Evolutionary conservation across 179 eudicot species (phyloP), one percentile per base, ranked within the genome.

Genomic region (Patellifolia procumbens): DNA sequence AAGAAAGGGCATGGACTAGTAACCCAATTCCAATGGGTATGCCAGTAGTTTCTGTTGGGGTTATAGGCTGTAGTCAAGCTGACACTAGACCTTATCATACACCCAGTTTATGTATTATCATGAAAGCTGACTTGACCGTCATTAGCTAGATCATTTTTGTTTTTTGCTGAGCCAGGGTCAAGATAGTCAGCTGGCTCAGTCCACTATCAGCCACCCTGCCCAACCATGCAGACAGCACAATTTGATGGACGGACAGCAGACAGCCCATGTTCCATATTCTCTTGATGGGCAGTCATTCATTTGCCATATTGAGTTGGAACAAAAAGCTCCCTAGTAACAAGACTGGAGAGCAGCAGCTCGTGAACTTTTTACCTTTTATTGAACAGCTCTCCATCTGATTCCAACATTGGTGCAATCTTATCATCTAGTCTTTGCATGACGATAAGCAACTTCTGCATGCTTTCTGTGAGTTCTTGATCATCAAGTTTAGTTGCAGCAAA

Each of bases 341-440:
- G 17, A 29, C 29, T 32, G 43, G 45, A 45, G 29, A 31, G 37
- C 52, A 73, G 11, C 76, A 64, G 53, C 72, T 49, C 24, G 49
- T 68, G 19, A 65, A 22, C 9, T 69, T 43, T 80, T 81, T 76
- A 92, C 98, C 96, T 89, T 88, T 61, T 82, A 77, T 89, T 94
- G 80, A 94, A 94, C 83, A 79, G 88, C 76, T 92, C 96, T 77
- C 98, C 98, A 70, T 94, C 98, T 35, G 87, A 73, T 77, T 94
- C 98, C 89, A 94, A 68, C 98, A 94, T 80, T 10, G 98, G 98
- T 70, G 83, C 96, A 82, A 92, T 92, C 79, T 92, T 88, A 48
- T 89, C 76, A 78, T 94, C 98, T 37, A 94, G 83, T 75, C 90
- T 85, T 81, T 94, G 98, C 98, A 94, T 94, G 66, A 94, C 96